Conservation (phyloP, 2,329 filamentous ascomycete genomes). For the Triangularia verruculosa region DNA sequence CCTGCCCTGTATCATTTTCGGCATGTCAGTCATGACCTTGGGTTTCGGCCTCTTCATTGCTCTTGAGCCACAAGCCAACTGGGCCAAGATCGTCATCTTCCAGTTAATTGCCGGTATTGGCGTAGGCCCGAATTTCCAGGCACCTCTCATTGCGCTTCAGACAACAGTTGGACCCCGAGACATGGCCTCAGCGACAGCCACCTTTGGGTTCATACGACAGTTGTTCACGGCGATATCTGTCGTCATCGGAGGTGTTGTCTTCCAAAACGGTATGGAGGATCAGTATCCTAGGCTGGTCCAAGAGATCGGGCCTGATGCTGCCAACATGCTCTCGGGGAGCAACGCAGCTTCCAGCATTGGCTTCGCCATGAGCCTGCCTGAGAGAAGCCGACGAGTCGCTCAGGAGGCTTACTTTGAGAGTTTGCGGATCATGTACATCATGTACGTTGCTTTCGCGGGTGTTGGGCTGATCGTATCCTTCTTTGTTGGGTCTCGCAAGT, state of each 20-base stretch:
- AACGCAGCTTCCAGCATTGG: slow-evolving; percentile 60
- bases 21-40: slow-evolving; percentile 53
- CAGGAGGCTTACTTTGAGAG: slow-evolving; percentile 48
- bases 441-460: slow-evolving; percentile 50
- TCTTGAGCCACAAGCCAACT: slow-evolving; percentile 49
- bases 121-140: slow-evolving; percentile 61
- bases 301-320: slow-evolving; percentile 39
- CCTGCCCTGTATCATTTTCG: slow-evolving; percentile 51
- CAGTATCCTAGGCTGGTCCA: slow-evolving; percentile 32
- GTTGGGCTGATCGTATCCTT: slow-evolving; percentile 47
- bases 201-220: slow-evolving; percentile 59
- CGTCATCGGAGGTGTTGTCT: slow-evolving; percentile 51
- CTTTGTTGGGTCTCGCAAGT: slow-evolving; percentile 46
- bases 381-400: slow-evolving; percentile 42
- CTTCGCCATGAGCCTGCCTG: slow-evolving; percentile 51
- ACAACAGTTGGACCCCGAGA: slow-evolving; percentile 57
- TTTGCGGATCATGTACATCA: slow-evolving; percentile 55
- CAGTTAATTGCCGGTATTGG: slow-evolving; percentile 60
- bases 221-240: slow-evolving; percentile 56
- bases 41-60: slow-evolving; percentile 58
- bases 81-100: slow-evolving; percentile 49
- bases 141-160: slow-evolving; percentile 62
- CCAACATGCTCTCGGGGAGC: slow-evolving; percentile 53
- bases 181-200: slow-evolving; percentile 61
- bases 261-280: slow-evolving; percentile 40